Percentiles rank a stretch among this genome's conserved stretches.
These are phyloP conservation scores for Hymenoscyphus salicellus DNA, from an alignment of 2,329 filamentous ascomycete genomes.

Conservation along the genomic window DNA sequence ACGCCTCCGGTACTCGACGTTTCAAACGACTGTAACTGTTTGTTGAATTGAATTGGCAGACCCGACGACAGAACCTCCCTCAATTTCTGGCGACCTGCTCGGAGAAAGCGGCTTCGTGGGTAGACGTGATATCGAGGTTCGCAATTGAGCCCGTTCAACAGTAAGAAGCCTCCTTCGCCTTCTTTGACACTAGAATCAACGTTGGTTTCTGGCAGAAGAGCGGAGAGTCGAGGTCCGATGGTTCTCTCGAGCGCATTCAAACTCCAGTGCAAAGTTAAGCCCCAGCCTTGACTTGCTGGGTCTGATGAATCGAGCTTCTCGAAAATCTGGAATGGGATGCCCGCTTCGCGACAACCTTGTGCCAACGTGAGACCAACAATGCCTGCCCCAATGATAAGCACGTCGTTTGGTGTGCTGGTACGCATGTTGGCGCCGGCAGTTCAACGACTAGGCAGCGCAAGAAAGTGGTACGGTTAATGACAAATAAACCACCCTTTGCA, in stretches of 20 bases:
- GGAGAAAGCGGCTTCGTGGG: constrained; percentile 36
- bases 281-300: constrained; percentile 51
- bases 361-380: constrained; percentile 37
- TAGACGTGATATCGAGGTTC: constrained; percentile 41
- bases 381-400: constrained; percentile 34
- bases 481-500: too few relatives aligned
- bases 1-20: constrained; percentile 18
- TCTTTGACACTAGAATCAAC: constrained; percentile 39
- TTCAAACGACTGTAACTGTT: constrained; percentile 42
- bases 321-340: constrained; percentile 39
- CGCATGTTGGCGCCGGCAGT: too few relatives aligned
- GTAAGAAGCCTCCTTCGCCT: constrained; percentile 38
- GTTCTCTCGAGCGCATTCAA: constrained; percentile 38
- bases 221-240: constrained; percentile 24
- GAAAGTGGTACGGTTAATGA: too few relatives aligned
- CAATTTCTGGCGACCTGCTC: constrained; percentile 38
- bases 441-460: too few relatives aligned
- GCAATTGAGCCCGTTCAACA: constrained; percentile 41
- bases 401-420: too few relatives aligned
- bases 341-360: constrained; percentile 36
- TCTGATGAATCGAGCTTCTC: constrained; percentile 36
- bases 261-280: constrained; percentile 59
- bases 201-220: constrained; percentile 19
- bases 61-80: constrained; percentile 16
- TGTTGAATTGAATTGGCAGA: constrained; percentile 47